Evolutionary conservation across 208 protist species (phyloP).

Genomic region (Trypanosoma caninum): DNA sequence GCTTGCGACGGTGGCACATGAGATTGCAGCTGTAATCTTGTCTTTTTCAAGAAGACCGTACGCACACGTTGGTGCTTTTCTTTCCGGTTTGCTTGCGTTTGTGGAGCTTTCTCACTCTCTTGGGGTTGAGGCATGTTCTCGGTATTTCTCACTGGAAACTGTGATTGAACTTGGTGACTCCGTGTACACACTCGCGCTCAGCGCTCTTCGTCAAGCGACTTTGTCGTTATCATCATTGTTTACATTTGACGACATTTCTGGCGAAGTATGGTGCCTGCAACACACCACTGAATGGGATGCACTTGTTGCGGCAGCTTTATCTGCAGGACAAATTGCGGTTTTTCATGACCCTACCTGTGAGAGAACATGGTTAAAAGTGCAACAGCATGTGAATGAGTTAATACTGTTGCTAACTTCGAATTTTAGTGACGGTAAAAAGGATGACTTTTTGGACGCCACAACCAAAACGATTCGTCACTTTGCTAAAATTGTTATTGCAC

Average conservation of each 20-base stretch:
- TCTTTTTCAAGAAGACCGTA: conserved; percentile 57
- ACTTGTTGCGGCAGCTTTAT: conserved; percentile 31
- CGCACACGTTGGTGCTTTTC: conserved; percentile 20
- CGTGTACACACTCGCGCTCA: conserved; percentile 21
- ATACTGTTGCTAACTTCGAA: conserved; percentile 28
- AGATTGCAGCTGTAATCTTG: conserved; percentile 30
- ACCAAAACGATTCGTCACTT: conserved; percentile 13
- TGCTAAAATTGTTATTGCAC: conserved; percentile 30
- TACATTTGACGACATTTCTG: conserved; percentile 14
- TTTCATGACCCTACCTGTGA: conserved; percentile 1
- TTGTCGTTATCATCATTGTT: conserved; percentile 17
- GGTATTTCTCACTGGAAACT: conserved; percentile 7
- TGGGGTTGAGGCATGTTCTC: conserved; percentile 29
- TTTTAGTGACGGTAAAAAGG: neutral
- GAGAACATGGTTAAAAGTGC: neutral
- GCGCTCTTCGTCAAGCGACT: conserved; percentile 13
- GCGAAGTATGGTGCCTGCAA: conserved; percentile 29
- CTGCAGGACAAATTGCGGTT: conserved; percentile 24
- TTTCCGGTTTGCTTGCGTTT: conserved; percentile 41
- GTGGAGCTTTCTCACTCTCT: conserved; percentile 67
- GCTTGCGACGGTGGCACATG: conserved; percentile 19
- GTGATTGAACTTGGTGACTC: conserved; percentile 24
- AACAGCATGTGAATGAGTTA: conserved; percentile 13
- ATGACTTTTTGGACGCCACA: neutral
- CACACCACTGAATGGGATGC: conserved; percentile 43